phyloP scores from a whole-genome alignment of 257 asterid species.

The Linaria vulgaris region DNA sequence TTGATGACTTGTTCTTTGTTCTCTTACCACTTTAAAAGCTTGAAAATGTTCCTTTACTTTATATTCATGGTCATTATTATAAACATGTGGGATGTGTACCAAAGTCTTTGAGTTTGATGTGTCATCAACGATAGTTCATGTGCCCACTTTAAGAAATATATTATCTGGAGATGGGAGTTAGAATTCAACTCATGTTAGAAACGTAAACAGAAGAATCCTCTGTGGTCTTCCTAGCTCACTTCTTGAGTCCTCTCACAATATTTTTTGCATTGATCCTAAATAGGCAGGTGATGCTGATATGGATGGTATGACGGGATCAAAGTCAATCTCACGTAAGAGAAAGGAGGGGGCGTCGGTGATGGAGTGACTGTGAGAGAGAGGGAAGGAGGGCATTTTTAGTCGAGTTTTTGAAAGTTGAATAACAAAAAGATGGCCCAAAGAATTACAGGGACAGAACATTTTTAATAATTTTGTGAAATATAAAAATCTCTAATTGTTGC shows the following conservation, averaged over 20 bases:
- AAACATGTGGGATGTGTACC: slow-evolving; percentile 81
- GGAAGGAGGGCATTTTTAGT: too few species aligned
- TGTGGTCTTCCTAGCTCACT: slow-evolving; percentile 50
- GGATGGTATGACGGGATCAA: slow-evolving; percentile 58
- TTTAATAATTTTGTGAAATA: too few species aligned
- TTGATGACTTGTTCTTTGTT: background rate
- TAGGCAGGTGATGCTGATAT: slow-evolving; percentile 60
- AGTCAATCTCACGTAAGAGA: slow-evolving; percentile 63
- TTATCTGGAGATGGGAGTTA: slow-evolving; percentile 39
- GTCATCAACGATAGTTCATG: slow-evolving; percentile 65
- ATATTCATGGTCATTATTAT: slow-evolving; percentile 73
- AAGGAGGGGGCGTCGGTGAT: too few species aligned
- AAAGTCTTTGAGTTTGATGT: slow-evolving; percentile 87
- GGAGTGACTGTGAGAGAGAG: too few species aligned
- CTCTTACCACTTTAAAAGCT: too few species aligned
- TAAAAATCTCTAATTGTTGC: too few species aligned
- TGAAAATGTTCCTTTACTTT: slow-evolving; percentile 14
- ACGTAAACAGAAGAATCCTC: slow-evolving; percentile 73
- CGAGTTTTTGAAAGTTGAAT: too few species aligned
- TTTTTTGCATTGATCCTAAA: slow-evolving; percentile 81
- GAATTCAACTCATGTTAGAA: slow-evolving; percentile 46
- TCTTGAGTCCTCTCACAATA: slow-evolving; percentile 54
- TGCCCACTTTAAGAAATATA: slow-evolving; percentile 40
- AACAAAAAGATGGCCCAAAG: too few species aligned
- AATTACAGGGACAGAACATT: too few species aligned